These are phyloP conservation scores for Oryza rufipogon DNA, from an alignment of 176 grass and related monocot genomes.

Conservation along the genomic window DNA sequence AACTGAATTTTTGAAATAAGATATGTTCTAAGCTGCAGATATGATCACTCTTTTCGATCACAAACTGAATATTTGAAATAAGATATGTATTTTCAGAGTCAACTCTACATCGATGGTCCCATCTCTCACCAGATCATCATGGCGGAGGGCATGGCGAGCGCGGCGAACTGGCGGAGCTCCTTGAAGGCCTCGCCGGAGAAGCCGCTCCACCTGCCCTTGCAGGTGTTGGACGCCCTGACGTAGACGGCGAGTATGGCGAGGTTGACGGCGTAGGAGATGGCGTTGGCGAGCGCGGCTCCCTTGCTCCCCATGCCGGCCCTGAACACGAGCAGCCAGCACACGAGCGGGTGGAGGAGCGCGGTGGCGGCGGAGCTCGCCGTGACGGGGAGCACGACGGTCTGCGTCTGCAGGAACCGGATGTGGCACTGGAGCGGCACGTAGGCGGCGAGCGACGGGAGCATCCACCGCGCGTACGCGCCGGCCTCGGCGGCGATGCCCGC, in stretches of 20 bases:
- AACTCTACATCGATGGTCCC: not conserved
- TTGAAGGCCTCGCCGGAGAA: conserved; percentile 26
- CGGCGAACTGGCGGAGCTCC: conserved; percentile 20
- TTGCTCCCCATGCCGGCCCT: conserved; percentile 38
- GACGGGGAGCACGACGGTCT: conserved; percentile 46
- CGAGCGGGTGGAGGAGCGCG: conserved; percentile 8
- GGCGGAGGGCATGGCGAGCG: conserved; percentile 43
- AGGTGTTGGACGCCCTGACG: conserved; percentile 21
- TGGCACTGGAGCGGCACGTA: conserved; percentile 71
- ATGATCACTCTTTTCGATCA: no score
- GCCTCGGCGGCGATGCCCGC: conserved; percentile 58
- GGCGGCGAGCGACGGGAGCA: conserved; percentile 59
- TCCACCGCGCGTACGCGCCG: conserved; percentile 65
- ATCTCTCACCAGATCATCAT: conserved; percentile 44
- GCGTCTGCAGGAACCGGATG: conserved; percentile 50
- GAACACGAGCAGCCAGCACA: conserved; percentile 43
- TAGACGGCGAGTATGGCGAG: conserved; percentile 12
- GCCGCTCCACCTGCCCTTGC: conserved; percentile 29
- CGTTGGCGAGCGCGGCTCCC: conserved; percentile 46
- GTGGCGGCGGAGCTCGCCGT: conserved; percentile 35
- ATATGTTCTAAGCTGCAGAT: conserved; percentile 29
- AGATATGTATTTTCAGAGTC: no score
- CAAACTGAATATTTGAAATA: no score
- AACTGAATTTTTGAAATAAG: no score
- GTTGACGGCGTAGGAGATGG: conserved; percentile 37